A percentile compares a stretch with the other conserved stretches of the same genome.
Conservation (phyloP, 208 protist genomes). For the Leishmania mexicana region DNA sequence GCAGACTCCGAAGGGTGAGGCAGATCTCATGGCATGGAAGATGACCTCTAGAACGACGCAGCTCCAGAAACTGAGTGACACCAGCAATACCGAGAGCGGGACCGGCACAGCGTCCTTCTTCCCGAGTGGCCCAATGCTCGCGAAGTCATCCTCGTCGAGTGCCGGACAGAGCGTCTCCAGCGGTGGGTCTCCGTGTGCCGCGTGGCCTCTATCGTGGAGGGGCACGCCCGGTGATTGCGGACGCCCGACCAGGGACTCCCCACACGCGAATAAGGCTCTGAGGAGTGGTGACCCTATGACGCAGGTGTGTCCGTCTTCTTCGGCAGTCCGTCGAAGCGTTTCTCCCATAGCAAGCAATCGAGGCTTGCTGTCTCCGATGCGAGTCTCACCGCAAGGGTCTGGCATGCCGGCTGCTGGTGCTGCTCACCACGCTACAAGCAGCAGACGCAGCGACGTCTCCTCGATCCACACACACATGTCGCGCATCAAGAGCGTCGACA, state of each 20-base stretch:
- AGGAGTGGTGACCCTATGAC: background rate
- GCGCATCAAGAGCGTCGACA: constrained; percentile 30
- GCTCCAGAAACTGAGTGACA: constrained; percentile 3
- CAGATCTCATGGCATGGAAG: background rate
- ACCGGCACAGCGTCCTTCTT: background rate
- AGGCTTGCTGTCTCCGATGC: background rate
- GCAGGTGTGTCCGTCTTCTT: background rate
- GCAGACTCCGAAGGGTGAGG: constrained; percentile 15
- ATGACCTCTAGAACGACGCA: background rate
- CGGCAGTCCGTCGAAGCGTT: background rate
- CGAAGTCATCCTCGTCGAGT: background rate
- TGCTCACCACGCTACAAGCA: background rate
- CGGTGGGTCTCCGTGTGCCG: background rate
- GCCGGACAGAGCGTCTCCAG: background rate
- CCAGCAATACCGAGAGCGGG: background rate
- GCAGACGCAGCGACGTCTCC: constrained; percentile 26
- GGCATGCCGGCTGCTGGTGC: background rate
- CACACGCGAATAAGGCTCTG: background rate
- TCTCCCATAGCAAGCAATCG: background rate
- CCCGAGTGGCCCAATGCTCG: background rate
- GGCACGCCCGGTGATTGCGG: background rate
- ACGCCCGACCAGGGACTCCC: too few relatives aligned
- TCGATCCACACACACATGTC: constrained; percentile 23
- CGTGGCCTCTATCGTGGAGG: background rate
- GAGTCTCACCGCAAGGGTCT: background rate